Evolutionary conservation across 768 basidiomycete species (phyloP), one percentile per base, ranked within the genome.

Genomic region (Cyclocybe cylindracea): DNA sequence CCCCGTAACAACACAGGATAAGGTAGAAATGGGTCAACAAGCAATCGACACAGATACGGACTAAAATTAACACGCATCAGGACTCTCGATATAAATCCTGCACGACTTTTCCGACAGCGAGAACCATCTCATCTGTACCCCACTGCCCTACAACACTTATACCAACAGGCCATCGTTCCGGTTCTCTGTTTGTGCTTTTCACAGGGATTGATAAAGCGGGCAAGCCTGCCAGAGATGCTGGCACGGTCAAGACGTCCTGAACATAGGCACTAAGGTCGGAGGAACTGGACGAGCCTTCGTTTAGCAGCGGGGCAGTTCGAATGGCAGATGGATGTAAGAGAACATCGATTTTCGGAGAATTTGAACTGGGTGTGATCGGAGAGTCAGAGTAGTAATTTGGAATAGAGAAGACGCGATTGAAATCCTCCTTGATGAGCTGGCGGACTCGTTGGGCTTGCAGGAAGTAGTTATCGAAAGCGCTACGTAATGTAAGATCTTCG

Each of bases 381-480:
- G 38, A 35, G 38, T 57, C 58, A 2, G 77, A 73, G 41, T 79
- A 72, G 33, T 73, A 72, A 61, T 88, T 83, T 2, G 80, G 74
- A 2, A 80, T 66, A 0, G 74, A 70, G 70, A 98, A 94, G 34
- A 87, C 79, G 1, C 64, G 60, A 61, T 86, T 72, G 59, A 95
- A 94, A 61, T 98, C 95, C 4, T 76, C 61, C 51, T 82, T 80
- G 46, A 99, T 74, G 7, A 80, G 70, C 44, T 79, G 77, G 1
- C 96, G 85, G 8, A 98, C 81, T 32, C 84, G 79, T 55, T 93
- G 88, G 0, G 96, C 95, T 72, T 96, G 93, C 5, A 98, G 77
- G 66, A 94, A 99, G 67, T 96, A 98, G 63, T 96, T 98, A 70
- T 98, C 89, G 63, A 94, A 98, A n/a, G 94, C 94, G 51, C 94